Base-by-base conservation (phyloP, 352 stramenopile species). In the Discostella stelligera region DNA sequence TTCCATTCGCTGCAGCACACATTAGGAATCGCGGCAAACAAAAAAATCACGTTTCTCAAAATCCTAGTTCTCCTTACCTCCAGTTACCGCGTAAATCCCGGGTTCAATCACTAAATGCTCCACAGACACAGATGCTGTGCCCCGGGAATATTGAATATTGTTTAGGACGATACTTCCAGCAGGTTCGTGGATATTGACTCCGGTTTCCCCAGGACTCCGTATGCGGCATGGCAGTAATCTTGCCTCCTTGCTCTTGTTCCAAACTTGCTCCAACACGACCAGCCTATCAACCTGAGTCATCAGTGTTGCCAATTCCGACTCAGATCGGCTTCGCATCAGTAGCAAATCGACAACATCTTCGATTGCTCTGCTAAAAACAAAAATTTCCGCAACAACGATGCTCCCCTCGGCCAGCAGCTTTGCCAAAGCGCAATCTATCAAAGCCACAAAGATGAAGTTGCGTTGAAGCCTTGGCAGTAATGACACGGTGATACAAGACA, bases 271-370 rank as follows among this genome's bases (percentile, higher is more conserved):
- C 11, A 90, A 58, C 37, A 85, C 76, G 32, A 82, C 74, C 20
- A 92, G 66, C 44, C 87, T 87, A 1, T 83, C 78, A 59, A 90
- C 88, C 68, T 90, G 72, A 11, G 82, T 90, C 66, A 84, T 82
- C 71, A 92, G 89, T 6, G 77, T 78, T 4, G 87, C 87, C 27
- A 92, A 48, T 49, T 92, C 87, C 10, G 78, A 83, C 69, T 92
- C 87, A n/a, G 68, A 82, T 56, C 87, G 69, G 59, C 84, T 91
- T 50, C 80, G 69, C 68, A 90, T 92, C 0, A 92, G 63, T 10
- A 87, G 68, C 53, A 89, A 86, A 65, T 92, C 84, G 13, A 92
- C 76, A 13, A 84, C 77, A 82, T 92, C 87, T 68, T 92, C 87
- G 77, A 91, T 90, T 9, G 87, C 87, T 30, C 87, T 52, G 25